phyloP scores from a whole-genome alignment of 352 stramenopile species.

The Phytophthora foliorum region DNA sequence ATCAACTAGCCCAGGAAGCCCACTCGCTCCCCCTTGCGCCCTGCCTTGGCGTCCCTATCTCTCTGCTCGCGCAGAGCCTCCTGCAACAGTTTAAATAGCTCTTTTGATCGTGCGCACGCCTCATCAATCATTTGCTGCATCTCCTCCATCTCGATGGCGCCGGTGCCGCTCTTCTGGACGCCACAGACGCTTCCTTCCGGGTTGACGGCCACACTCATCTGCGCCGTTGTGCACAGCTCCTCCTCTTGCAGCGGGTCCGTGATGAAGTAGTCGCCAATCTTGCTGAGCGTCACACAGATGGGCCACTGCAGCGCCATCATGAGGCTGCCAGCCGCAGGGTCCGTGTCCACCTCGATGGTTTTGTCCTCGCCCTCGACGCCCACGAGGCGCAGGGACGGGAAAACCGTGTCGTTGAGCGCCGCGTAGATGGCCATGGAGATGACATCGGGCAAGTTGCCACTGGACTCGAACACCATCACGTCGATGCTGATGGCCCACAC shows the following conservation, averaged over 20 bases:
- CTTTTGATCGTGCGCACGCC: conserved; percentile 65
- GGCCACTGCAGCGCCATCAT: conserved; percentile 71
- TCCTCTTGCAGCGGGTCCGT: conserved; percentile 79
- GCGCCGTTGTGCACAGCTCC: conserved; percentile 78
- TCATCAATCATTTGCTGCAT: conserved; percentile 88
- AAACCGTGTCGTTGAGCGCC: conserved; percentile 83
- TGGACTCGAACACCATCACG: conserved; percentile 85
- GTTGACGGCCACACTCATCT: conserved; percentile 81
- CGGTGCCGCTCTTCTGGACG: conserved; percentile 78
- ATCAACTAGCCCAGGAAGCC: conserved; percentile 66
- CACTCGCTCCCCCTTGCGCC: conserved; percentile 65
- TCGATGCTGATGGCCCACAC: conserved; percentile 81
- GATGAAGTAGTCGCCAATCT: conserved; percentile 77
- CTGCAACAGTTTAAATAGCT: conserved; percentile 72
- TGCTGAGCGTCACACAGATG: conserved; percentile 80
- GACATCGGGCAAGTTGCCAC: conserved; percentile 74
- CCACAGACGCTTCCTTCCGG: conserved; percentile 67
- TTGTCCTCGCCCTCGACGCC: conserved; percentile 82
- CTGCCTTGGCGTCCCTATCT: conserved; percentile 51
- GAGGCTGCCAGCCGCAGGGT: conserved; percentile 65
- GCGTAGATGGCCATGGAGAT: conserved; percentile 87
- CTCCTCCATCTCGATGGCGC: conserved; percentile 76
- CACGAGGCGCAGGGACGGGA: conserved; percentile 75
- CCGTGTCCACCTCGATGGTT: conserved; percentile 79
- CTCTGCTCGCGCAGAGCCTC: conserved; percentile 60